phyloP scores from a whole-genome alignment of 257 asterid genomes.

The Rhazya stricta region DNA sequence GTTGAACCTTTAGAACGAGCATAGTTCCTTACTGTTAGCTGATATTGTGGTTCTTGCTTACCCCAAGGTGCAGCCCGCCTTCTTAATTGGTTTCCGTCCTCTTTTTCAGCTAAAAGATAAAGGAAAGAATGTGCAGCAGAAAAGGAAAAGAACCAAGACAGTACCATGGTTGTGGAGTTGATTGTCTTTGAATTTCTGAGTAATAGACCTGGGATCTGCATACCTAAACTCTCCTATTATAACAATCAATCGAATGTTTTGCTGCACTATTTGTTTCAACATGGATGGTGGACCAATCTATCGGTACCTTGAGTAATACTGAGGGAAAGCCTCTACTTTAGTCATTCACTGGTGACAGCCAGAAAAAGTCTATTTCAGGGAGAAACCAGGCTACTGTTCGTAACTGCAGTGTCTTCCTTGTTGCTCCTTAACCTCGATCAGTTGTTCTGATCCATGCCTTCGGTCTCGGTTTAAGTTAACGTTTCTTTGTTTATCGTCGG shows the following conservation, averaged over 20 bases:
- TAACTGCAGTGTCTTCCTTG: neutral
- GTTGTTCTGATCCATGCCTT: neutral
- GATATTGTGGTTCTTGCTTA: neutral
- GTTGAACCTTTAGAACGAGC: neutral
- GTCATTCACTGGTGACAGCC: neutral
- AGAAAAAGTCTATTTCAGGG: neutral
- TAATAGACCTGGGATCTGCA: neutral
- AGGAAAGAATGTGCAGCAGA: neutral
- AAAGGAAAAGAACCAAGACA: neutral
- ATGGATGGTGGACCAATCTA: constrained; percentile 18
- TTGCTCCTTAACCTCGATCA: neutral
- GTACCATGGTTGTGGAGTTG: constrained; percentile 3
- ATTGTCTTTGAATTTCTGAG: neutral
- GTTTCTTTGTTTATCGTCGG: neutral
- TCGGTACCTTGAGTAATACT: constrained; percentile 27
- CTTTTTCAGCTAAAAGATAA: neutral
- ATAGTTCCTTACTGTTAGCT: neutral
- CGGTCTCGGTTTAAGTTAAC: neutral
- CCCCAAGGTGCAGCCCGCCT: neutral
- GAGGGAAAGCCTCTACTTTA: constrained; percentile 19
- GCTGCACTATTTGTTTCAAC: constrained; percentile 5
- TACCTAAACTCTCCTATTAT: neutral
- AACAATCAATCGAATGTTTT: neutral
- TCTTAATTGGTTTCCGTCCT: neutral
- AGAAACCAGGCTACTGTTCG: neutral